These are phyloP conservation scores for Anisogramma anomala DNA, from an alignment of 2,329 filamentous ascomycete genomes.

Conservation along the genomic window DNA sequence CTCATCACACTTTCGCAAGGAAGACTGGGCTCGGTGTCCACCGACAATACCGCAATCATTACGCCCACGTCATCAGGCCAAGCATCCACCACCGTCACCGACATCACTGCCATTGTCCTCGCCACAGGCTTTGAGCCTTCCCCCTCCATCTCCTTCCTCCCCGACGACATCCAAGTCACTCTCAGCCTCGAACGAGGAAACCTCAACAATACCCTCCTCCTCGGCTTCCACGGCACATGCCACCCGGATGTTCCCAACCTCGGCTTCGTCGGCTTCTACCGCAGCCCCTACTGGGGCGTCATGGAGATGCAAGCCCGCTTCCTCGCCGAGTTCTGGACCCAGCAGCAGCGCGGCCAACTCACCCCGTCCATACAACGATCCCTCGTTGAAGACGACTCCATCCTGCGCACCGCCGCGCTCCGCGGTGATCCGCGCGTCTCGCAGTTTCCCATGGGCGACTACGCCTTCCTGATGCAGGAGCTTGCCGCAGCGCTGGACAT, in stretches of 20 bases:
- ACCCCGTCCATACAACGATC: conserved; percentile 26
- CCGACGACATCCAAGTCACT: conserved; percentile 38
- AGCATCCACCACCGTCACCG: conserved; percentile 28
- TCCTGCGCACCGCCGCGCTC: conserved; percentile 37
- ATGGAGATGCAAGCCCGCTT: conserved; percentile 78
- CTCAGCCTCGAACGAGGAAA: conserved; percentile 47
- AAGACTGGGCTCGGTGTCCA: conserved; percentile 28
- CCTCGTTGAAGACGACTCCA: conserved; percentile 32
- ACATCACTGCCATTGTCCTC: conserved; percentile 57
- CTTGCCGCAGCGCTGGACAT: conserved; percentile 50
- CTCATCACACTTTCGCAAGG: conserved; percentile 42
- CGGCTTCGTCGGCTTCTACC: conserved; percentile 74
- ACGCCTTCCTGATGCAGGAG: conserved; percentile 62
- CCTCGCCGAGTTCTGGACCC: conserved; percentile 48
- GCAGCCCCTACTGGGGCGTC: conserved; percentile 74
- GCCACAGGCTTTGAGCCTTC: conserved; percentile 65
- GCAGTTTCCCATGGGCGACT: conserved; percentile 80
- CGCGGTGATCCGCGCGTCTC: conserved; percentile 39
- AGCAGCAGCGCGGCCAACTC: conserved; percentile 19
- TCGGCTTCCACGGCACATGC: conserved; percentile 57
- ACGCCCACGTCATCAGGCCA: conserved; percentile 11
- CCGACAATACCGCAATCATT: conserved; percentile 27
- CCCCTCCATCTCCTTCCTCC: conserved; percentile 53
- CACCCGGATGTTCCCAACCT: conserved; percentile 50
- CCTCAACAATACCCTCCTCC: conserved; percentile 47